Base-by-base conservation (phyloP, 106 monocot species). In the Allium cepa region DNA sequence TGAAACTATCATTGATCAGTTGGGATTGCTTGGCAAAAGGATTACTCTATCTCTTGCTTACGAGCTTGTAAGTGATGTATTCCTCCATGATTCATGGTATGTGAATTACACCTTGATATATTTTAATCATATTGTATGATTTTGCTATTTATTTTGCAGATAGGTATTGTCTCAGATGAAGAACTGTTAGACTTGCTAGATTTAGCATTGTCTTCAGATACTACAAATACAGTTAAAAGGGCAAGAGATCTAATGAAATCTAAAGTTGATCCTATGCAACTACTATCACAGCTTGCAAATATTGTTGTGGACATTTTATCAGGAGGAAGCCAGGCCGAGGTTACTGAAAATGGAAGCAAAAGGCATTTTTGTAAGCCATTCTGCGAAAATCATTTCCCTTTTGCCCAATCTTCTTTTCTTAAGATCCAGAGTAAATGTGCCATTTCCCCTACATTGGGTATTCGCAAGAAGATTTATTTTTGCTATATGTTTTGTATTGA, bases 291-390 rank as follows among this genome's bases (percentile, higher is more conserved):
- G 69, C 84, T 97, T 79, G 97, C 97, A 53, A 92, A 97, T 75
- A 79, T 97, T 69, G 92, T 97, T 62, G 92, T 97, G 97, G 97
- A 97, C 71, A 89, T 97, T 77, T 84, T 97, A 50, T 75, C 92
- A 70, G 97, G 92, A 47, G 72, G 86, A 72, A 74, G 71, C 51
- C 85, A 83, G 57, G 53, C 75, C 47, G 79, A 71, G 62, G 47
- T 75, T 36, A 81, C 85, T 50, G 77, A 90, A 69, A 61, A 66
- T 57, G 77, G 76, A 26, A 78, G 78, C 22, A 75, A 67, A 67
- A 74, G 79, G 69, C 79, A 95, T 75, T 72, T 72, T 57, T 73
- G 94, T 95, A 70, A 69, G 91, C 57, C 5, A 56, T 53, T 22
- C 22, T 52, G 13, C 67, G 12, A 51, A 50, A 13, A 63, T 10